These are phyloP conservation scores for Myriosclerotinia curreyana DNA, from an alignment of 2,329 filamentous ascomycete species.

Conservation along the genomic window DNA sequence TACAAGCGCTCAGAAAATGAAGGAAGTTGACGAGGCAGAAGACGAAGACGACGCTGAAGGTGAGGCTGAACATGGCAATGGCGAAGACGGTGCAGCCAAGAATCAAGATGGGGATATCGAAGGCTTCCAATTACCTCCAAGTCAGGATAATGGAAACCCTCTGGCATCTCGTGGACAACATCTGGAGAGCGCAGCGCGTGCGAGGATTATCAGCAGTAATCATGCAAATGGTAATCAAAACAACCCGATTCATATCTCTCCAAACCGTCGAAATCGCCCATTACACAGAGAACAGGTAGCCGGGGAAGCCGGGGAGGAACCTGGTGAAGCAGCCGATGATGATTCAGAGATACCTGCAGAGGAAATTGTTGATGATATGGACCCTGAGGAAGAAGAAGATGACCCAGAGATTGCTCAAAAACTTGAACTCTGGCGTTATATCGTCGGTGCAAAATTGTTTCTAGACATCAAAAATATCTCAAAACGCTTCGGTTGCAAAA, in stretches of 20 bases:
- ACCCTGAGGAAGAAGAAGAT: neutral
- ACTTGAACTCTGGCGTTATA: neutral
- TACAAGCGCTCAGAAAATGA: neutral
- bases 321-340: neutral
- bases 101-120: neutral
- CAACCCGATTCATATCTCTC: neutral
- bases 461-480: neutral
- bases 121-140: neutral
- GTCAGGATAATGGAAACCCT: neutral
- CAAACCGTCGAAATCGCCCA: neutral
- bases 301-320: neutral
- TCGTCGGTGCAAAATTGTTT: neutral
- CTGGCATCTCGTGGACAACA: neutral
- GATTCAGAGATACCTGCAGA: neutral
- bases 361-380: neutral
- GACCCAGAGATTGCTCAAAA: neutral
- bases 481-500: neutral
- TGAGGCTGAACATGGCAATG: neutral
- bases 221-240: neutral
- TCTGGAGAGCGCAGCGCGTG: neutral
- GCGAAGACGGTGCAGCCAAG: neutral
- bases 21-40: neutral
- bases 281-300: neutral
- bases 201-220: conserved; percentile 2
- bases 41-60: neutral